Conservation (phyloP, 2,329 filamentous ascomycete species). For the Penicillium thymicola region DNA sequence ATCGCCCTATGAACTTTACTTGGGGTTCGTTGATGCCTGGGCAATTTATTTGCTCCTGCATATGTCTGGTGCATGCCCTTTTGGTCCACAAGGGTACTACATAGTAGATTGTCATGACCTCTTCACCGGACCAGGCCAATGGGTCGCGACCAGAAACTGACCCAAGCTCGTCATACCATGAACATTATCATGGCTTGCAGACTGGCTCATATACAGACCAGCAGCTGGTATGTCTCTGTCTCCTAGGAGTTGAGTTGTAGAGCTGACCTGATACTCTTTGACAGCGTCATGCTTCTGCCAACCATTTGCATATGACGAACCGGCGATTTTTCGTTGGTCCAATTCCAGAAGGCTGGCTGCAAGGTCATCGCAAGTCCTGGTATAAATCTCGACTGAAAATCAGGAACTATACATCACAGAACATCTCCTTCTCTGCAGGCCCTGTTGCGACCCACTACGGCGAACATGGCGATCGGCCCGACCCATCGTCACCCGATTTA, state of each 20-base stretch:
- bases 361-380: slow-evolving; percentile 61
- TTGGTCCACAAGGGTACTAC: slow-evolving; percentile 3
- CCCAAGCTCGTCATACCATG: slow-evolving; percentile 17
- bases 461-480: slow-evolving; percentile 34
- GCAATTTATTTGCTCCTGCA: slow-evolving; percentile 4
- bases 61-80: slow-evolving; percentile 6
- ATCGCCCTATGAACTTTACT: slow-evolving; percentile 12
- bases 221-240: slow-evolving; percentile 45
- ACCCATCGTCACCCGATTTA: slow-evolving; percentile 11
- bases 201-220: slow-evolving; percentile 54
- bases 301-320: slow-evolving; percentile 61
- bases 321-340: slow-evolving; percentile 64
- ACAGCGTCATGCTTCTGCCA: slow-evolving; percentile 58
- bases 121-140: slow-evolving; percentile 19
- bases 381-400: slow-evolving; percentile 49
- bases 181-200: slow-evolving; percentile 38
- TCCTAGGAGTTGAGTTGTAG: neutral
- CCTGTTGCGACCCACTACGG: slow-evolving; percentile 42
- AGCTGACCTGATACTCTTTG: slow-evolving; percentile 6
- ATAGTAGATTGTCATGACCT: slow-evolving; percentile 27
- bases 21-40: slow-evolving; percentile 8
- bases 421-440: slow-evolving; percentile 53
- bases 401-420: slow-evolving; percentile 46
- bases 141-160: slow-evolving; percentile 17
- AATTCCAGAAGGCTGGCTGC: slow-evolving; percentile 63